Evolutionary conservation across 2,329 filamentous ascomycete species (phyloP), one percentile per base, ranked within the genome.

Genomic region (Fusarium continuum): DNA sequence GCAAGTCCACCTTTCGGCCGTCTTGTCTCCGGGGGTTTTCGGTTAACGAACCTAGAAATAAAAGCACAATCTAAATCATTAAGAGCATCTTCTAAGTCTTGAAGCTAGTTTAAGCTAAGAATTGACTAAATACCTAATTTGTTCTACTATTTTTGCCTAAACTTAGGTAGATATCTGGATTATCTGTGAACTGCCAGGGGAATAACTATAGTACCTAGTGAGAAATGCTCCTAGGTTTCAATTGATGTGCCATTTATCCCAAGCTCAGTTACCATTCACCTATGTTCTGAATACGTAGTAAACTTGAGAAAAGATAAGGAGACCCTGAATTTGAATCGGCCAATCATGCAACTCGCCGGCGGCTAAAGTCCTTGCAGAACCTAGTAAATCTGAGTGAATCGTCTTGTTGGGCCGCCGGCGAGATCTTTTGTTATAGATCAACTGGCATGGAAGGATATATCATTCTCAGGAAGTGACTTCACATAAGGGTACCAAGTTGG

Each of bases 301-400:
- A n/a, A 10, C 1, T 35, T 19, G 8, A n/a, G n/a, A 40, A 16
- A 50, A 13, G 52, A 51, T 50, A 58, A 58, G 55, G 38, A 45
- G 47, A 11, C 52, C 36, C 47, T 22, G 43, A 34, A 32, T 23
- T 50, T 7, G n/a, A 19, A 28, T 40, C 3, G 23, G 26, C 60
- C 60, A 64, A 64, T 64, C 48, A 64, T 17, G 19, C 5, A 14
- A 25, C 29, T 40, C 44, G 50, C 56, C 50, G 58, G 44, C 43
- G 55, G 49, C 56, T 29, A 17, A 48, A 41, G 22, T 20, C 31
- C n/a, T 26, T 25, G 38, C 31, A 40, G 23, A 44, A 28, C 19
- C 25, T 29, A 26, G 25, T 34, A 26, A 16, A 38, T 11, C 28
- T 13, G 28, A 31, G 20, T 29, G 11, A n/a, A 38, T 26, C 16